A percentile compares a stretch with the other conserved stretches of the same genome.
Evolutionary conservation across 2,329 filamentous ascomycete species (phyloP).

Genomic region (Ceratocystis papillata): DNA sequence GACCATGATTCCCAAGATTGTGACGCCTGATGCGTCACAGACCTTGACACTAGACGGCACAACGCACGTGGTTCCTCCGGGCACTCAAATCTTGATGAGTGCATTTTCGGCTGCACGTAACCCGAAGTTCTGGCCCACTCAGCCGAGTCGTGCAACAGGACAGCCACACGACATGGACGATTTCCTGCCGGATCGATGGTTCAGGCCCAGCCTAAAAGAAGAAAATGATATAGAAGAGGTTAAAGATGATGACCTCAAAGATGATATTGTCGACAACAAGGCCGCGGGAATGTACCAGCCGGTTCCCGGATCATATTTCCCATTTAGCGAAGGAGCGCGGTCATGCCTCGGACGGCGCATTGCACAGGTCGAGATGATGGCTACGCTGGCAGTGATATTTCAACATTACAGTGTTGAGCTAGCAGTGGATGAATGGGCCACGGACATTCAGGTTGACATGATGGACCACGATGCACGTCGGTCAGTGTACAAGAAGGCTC

Average conservation of each 20-base stretch:
- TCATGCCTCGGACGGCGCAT: constrained; percentile 49
- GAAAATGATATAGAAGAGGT: constrained; percentile 25
- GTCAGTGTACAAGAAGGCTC: constrained; percentile 51
- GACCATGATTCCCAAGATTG: constrained; percentile 59
- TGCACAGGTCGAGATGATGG: constrained; percentile 49
- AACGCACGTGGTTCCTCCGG: constrained; percentile 47
- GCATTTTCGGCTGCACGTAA: constrained; percentile 52
- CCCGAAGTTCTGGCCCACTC: constrained; percentile 58
- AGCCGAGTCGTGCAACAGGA: constrained; percentile 36
- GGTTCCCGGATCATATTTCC: constrained; percentile 45
- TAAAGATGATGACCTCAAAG: constrained; percentile 10
- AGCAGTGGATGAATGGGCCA: constrained; percentile 51
- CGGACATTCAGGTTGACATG: constrained; percentile 41
- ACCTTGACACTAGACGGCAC: constrained; percentile 48
- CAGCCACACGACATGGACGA: constrained; percentile 49
- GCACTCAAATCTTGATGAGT: constrained; percentile 45
- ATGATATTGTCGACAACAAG: constrained; percentile 24
- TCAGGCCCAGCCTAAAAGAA: constrained; percentile 32
- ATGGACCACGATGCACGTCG: constrained; percentile 41
- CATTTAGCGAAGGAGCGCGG: constrained; percentile 49
- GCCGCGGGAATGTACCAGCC: constrained; percentile 46
- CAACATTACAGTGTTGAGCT: constrained; percentile 57
- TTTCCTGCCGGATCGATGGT: constrained; percentile 65
- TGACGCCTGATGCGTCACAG: constrained; percentile 42
- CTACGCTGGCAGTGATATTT: constrained; percentile 45